phyloP scores from a whole-genome alignment of 441 rosid species.

The Gossypium gossypioides region DNA sequence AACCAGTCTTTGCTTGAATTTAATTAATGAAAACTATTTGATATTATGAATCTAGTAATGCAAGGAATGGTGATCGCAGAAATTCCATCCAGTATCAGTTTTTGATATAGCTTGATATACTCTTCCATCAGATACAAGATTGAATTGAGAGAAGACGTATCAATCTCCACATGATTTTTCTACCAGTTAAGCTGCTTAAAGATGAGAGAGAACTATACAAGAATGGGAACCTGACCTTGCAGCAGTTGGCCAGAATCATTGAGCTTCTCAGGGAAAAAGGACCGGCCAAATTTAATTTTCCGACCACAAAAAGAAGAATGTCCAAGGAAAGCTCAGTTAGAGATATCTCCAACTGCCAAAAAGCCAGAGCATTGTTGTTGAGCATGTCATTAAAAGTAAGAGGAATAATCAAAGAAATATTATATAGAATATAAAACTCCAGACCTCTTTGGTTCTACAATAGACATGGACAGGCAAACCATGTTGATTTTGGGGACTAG shows the following conservation, averaged over 20 bases:
- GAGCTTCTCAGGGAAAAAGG: slow-evolving; percentile 71
- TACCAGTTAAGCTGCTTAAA: background rate
- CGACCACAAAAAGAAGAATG: slow-evolving; percentile 67
- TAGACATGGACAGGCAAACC: slow-evolving; percentile 64
- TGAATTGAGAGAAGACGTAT: background rate
- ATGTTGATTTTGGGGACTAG: slow-evolving; percentile 33
- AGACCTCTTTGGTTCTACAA: slow-evolving; percentile 72
- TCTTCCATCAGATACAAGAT: background rate
- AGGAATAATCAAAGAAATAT: slow-evolving; percentile 17
- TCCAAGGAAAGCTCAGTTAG: slow-evolving; percentile 78
- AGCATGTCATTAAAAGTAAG: background rate
- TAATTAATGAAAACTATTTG: background rate
- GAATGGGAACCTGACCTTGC: slow-evolving; percentile 50
- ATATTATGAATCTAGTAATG: background rate
- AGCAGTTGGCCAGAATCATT: slow-evolving; percentile 57
- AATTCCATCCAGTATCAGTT: background rate
- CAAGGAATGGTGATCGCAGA: background rate
- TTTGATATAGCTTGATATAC: background rate
- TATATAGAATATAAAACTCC: slow-evolving; percentile 9
- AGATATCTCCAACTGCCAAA: slow-evolving; percentile 60
- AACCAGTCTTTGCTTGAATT: background rate
- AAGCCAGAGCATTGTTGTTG: slow-evolving; percentile 20
- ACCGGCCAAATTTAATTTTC: slow-evolving; percentile 78
- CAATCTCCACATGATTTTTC: background rate
- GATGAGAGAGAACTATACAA: background rate